These are phyloP conservation scores for Annulohypoxylon nitens DNA, from an alignment of 495 filamentous ascomycete genomes.

Conservation along the genomic window DNA sequence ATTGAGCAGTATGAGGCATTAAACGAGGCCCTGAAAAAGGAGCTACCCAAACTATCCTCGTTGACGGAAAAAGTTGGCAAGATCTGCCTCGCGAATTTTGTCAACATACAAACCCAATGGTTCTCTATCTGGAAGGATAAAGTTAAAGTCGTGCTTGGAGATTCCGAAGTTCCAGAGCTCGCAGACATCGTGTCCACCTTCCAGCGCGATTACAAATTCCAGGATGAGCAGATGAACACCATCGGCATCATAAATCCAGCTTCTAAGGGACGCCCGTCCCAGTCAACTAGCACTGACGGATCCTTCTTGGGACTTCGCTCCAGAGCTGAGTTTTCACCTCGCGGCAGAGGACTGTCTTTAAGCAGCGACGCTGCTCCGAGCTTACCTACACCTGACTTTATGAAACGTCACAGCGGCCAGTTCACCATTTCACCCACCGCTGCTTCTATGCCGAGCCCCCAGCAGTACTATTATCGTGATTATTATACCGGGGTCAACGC, in stretches of 20 bases:
- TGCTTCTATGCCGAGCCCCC: conserved; percentile 61
- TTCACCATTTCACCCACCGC: conserved; percentile 66
- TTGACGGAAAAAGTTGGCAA: conserved; percentile 84
- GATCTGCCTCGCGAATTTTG: conserved; percentile 81
- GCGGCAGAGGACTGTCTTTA: conserved; percentile 68
- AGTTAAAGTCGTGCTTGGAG: conserved; percentile 78
- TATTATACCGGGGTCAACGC: conserved; percentile 60
- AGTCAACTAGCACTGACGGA: conserved; percentile 62
- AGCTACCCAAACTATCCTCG: conserved; percentile 86
- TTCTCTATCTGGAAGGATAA: conserved; percentile 83
- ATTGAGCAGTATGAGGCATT: conserved; percentile 89
- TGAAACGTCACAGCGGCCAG: conserved; percentile 67
- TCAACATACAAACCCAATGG: conserved; percentile 85
- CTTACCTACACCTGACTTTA: conserved; percentile 69
- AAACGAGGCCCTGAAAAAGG: conserved; percentile 92
- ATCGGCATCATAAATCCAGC: conserved; percentile 64
- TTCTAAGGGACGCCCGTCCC: conserved; percentile 58
- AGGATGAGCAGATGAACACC: conserved; percentile 64
- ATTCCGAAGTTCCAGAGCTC: conserved; percentile 70
- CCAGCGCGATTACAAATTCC: conserved; percentile 75
- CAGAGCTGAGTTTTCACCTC: conserved; percentile 54
- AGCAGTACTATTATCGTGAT: conserved; percentile 63
- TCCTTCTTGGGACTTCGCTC: conserved; percentile 57
- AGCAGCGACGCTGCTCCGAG: conserved; percentile 74
- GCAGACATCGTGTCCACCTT: conserved; percentile 78